Base-by-base conservation (phyloP, 305 asterid genomes). In the Galium porrigens region DNA sequence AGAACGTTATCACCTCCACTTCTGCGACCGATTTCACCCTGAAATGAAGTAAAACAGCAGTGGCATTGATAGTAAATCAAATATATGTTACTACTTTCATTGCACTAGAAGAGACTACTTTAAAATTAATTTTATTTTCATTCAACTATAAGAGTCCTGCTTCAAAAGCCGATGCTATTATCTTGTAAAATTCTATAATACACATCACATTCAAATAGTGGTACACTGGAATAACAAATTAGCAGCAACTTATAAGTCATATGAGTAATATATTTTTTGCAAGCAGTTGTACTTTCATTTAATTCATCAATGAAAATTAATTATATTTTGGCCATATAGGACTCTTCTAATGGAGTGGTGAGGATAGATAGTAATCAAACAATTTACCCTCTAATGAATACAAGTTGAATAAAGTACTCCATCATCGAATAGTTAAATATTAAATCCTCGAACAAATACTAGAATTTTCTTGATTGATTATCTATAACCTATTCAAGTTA, bases 1-100 rank as follows among this genome's bases (percentile, higher is more conserved):
- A 84, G 97, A 70, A 89, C 99, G 78, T 92, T 89, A 73, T 92
- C 99, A 63, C 99, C 97, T 78, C 97, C 97, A 82, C 99, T 92
- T 83, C 99, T 87, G 64, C 97, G 97, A 44, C 99, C 95, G 59
- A 92, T 87, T 80, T 92, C 99, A 81, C 88, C 85, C 97, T 92
- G 86, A 67, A 70, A 76, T 70, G 61, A 73, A 55, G 65, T 41
- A 58, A 49, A 68, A 63, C 64, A 74, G 42, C 54, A 65, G 34
- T 4, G 33, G 7, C 44, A 48, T 12, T 44, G 32, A 30, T 14
- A n/a, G 11, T 30, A 6, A 33, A 49, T 29, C 42, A 46, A 27
- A 41, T 14, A 48, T 48, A n/a, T 48, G 22, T 15, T 48, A 48
- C 53, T 5, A 7, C 20, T 48, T 48, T 20, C 53, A 48, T 48